Percentiles rank a stretch among this genome's conserved stretches.
These are phyloP conservation scores for Prunus mume DNA, from an alignment of 306 rosid species.

Conservation along the genomic window DNA sequence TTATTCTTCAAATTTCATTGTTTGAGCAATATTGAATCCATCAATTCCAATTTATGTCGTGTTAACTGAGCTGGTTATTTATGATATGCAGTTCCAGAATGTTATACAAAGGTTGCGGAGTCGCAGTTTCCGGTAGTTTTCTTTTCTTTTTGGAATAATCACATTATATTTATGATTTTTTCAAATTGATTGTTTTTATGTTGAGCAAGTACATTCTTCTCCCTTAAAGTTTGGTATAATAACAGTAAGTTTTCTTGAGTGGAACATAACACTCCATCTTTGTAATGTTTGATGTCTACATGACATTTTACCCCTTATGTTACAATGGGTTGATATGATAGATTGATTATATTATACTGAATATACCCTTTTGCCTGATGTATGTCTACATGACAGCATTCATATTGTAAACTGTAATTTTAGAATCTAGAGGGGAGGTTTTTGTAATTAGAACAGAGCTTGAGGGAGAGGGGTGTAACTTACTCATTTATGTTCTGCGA, in stretches of 20 bases:
- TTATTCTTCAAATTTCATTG: background rate
- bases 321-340: background rate
- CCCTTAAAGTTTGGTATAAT: slow-evolving; percentile 4
- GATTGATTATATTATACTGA: background rate
- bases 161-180: slow-evolving; percentile 7
- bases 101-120: slow-evolving; percentile 72
- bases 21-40: background rate
- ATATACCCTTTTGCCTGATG: background rate
- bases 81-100: slow-evolving; percentile 68
- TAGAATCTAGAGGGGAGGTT: background rate
- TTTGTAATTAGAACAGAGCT: background rate
- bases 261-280: background rate
- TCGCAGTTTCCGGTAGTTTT: slow-evolving; percentile 70
- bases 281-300: background rate
- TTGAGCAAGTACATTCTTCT: background rate
- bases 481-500: background rate
- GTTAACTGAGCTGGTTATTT: slow-evolving; percentile 24
- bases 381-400: background rate
- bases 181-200: background rate
- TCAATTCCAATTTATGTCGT: background rate
- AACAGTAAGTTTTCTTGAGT: background rate
- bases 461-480: background rate
- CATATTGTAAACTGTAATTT: background rate
- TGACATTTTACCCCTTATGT: background rate
- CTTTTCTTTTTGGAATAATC: slow-evolving; percentile 17